Base-by-base conservation (phyloP, 495 filamentous ascomycete species). In the Peziza echinospora region DNA sequence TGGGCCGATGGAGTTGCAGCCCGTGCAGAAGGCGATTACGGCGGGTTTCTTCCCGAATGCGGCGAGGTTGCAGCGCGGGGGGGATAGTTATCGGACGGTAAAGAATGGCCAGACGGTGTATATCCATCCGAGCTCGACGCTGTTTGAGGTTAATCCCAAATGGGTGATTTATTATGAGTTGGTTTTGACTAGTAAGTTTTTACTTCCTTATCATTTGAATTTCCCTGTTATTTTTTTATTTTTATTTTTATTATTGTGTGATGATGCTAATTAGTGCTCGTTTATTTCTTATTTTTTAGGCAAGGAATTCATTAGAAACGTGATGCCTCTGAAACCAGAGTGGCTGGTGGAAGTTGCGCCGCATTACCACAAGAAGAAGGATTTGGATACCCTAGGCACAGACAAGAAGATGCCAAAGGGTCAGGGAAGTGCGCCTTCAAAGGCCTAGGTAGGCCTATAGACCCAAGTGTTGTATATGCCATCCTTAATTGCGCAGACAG, bases 11-110 rank as follows among this genome's bases (percentile, higher is more conserved):
- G 83, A 94, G 60, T 60, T 80, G 21, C 64, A 73, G 8, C 78
- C 83, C 0, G 82, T 96, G 47, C 76, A 83, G 49, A 85, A 91
- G 50, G 82, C 91, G 9, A 68, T 97, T 21, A 87, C 84, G 2
- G 71, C 83, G 0, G 89, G 91, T 1, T 97, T 93, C 70, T 96
- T 97, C 67, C 77, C 84, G 5, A 93, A 97, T 53, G 85, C 89
- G 0, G 89, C 91, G 2, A 66, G 84, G 8, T 59, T 97, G 42
- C 80, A 91, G 61, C 70, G 80, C 25, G 80, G 76, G 5, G 91
- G 89, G 9, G 83, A 93, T 51, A 80, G 75, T 41, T 97, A 96
- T 62, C 71, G 86, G n/a, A 94, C 87, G 4, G 76, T 96, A 21
- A 94, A 93, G 74, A 92, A 81, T 44, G 81, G 78, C 34, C 75